phyloP scores from a whole-genome alignment of 768 basidiomycete genomes.

The Rhizopogon vesiculosus region DNA sequence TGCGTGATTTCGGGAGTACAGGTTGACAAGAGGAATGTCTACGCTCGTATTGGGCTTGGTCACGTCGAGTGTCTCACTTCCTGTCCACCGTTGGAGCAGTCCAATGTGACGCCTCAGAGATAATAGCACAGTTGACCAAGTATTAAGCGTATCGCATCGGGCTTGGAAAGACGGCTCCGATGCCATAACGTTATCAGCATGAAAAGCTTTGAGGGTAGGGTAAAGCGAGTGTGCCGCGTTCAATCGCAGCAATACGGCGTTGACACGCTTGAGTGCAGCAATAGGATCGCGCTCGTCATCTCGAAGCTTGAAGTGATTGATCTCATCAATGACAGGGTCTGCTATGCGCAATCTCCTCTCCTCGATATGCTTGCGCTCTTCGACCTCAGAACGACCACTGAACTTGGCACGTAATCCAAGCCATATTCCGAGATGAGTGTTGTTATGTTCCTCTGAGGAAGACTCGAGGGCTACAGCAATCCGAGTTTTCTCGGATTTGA shows the following conservation, averaged over 20 bases:
- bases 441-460: conserved; percentile 64
- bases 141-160: conserved; percentile 85
- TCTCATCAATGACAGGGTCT: conserved; percentile 80
- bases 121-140: conserved; percentile 86
- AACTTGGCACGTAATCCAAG: conserved; percentile 86
- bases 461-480: conserved; percentile 78
- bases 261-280: conserved; percentile 57
- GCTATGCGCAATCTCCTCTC: conserved; percentile 79
- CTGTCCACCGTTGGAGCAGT: conserved; percentile 89
- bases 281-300: conserved; percentile 29
- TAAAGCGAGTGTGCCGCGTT: conserved; percentile 86
- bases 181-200: conserved; percentile 71
- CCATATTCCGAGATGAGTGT: conserved; percentile 74
- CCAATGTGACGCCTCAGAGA: conserved; percentile 80
- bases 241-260: conserved; percentile 64
- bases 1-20: conserved; percentile 23
- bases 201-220: conserved; percentile 77
- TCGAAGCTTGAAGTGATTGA: conserved; percentile 67
- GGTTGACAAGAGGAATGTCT: conserved; percentile 42
- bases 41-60: conserved; percentile 70
- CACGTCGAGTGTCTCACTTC: conserved; percentile 86
- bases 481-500: conserved; percentile 91
- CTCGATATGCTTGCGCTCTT: conserved; percentile 78
- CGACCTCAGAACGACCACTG: conserved; percentile 71
- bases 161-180: conserved; percentile 63